Base-by-base conservation (phyloP, 2,329 filamentous ascomycete species). In the Herpotrichia juniperi region DNA sequence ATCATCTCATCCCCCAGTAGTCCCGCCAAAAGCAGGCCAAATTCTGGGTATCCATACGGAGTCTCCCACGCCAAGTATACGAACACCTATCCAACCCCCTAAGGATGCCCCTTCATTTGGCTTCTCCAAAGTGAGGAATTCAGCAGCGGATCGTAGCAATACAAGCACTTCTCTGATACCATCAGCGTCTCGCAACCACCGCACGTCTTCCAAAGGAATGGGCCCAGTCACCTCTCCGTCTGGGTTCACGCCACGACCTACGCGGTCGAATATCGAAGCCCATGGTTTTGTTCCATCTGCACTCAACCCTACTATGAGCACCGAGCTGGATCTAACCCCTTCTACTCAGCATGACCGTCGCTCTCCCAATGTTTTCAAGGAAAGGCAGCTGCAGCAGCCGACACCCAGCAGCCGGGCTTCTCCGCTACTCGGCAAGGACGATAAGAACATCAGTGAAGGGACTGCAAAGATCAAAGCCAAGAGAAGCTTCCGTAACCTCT, bases 401-500 rank as follows among this genome's bases (percentile, higher is more conserved):
- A 40, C 8, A 21, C 37, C 37, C 22, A 24, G 21, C 37, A 40
- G 19, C 6, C 11, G 11, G 10, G 9, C 37, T 7, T 40, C 19
- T 40, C 10, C 10, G 5, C 19, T 40, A 19, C 19, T 24, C n/a
- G 12, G 12, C 21, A 40, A 40, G 11, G 19, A 22, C n/a, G 44
- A 22, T 5, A 30, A 32, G 37, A 12, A 10, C 21, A 2, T 6
- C 16, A 21, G 2, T 11, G 47, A 44, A 14, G 30, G 3, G 7
- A 24, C 28, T 4, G 47, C 45, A 21, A 61, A 56, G 30, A 35
- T 64, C 35, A 65, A 62, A 25, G 30, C 54, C 5, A 65, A 66
- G 49, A 59, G 54, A 21, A 69, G 65, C 47, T 46, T 72, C 22
- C 61, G 58, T 3, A 48, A 59, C n/a, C 40, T 71, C 3, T 69